Conservation (phyloP, 2,329 filamentous ascomycete species). For the Elsinoe necatrix region DNA sequence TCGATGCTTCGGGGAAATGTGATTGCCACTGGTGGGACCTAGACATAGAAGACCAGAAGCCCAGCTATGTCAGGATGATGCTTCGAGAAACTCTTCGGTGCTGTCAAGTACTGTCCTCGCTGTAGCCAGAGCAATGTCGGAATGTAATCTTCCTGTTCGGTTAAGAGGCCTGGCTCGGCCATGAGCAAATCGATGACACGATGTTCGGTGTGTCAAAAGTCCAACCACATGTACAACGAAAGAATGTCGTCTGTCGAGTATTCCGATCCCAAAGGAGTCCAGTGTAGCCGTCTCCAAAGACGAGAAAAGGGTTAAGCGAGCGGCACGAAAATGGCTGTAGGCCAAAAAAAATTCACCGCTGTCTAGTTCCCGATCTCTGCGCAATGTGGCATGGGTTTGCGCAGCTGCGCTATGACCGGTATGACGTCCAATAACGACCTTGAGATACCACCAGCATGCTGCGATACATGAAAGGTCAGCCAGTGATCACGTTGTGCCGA, state of each 20-base stretch:
- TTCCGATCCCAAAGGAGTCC: background rate
- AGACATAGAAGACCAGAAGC: conserved; percentile 11
- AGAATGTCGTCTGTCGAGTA: background rate
- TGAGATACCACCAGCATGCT: background rate
- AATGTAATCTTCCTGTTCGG: background rate
- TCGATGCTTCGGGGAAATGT: conserved; percentile 12
- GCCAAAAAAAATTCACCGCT: conserved; percentile 1
- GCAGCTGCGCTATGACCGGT: background rate
- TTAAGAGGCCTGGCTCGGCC: background rate
- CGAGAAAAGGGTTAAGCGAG: conserved; percentile 2
- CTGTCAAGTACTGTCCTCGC: background rate
- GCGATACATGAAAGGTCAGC: background rate
- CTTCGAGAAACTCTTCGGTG: background rate
- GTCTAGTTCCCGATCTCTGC: conserved; percentile 1
- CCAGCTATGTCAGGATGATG: background rate
- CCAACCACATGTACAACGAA: background rate
- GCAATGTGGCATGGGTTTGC: background rate
- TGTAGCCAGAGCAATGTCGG: background rate
- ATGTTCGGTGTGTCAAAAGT: background rate
- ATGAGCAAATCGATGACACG: background rate
- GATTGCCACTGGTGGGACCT: conserved; percentile 6
- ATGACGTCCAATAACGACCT: background rate
- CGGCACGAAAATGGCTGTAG: background rate
- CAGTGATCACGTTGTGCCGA: background rate
- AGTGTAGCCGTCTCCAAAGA: background rate